These are phyloP conservation scores for Serendipita sp. DNA, from an alignment of 768 basidiomycete genomes.

Conservation along the genomic window DNA sequence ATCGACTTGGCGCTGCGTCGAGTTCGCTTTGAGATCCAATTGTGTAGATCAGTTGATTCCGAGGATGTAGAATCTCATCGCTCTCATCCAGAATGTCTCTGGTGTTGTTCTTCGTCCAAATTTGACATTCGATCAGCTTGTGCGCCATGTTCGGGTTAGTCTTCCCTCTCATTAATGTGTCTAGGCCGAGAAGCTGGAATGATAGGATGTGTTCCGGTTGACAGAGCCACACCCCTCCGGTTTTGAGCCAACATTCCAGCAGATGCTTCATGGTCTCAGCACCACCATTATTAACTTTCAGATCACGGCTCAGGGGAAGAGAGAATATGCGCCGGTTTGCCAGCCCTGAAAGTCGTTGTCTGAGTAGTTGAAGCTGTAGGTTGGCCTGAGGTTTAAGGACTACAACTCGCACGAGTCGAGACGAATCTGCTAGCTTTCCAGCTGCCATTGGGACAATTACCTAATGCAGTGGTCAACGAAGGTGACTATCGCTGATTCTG, in stretches of 20 bases:
- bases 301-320: neutral
- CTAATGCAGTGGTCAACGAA: neutral
- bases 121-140: slow-evolving; percentile 13
- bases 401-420: slow-evolving; percentile 29
- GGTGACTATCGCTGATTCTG: neutral
- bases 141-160: slow-evolving; percentile 13
- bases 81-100: slow-evolving; percentile 10
- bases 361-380: slow-evolving; percentile 36
- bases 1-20: slow-evolving; percentile 28
- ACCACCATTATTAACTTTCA: too few species aligned
- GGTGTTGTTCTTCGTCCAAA: slow-evolving; percentile 14
- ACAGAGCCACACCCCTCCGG: slow-evolving; percentile 30
- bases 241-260: slow-evolving; percentile 15
- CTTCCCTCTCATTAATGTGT: slow-evolving; percentile 16
- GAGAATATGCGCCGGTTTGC: slow-evolving; percentile 26
- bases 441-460: slow-evolving; percentile 35
- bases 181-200: slow-evolving; percentile 30
- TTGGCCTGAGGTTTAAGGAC: slow-evolving; percentile 29
- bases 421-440: slow-evolving; percentile 12
- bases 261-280: slow-evolving; percentile 7
- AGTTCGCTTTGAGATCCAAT: slow-evolving; percentile 22
- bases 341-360: slow-evolving; percentile 27
- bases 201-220: slow-evolving; percentile 43
- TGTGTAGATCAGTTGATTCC: slow-evolving; percentile 34
- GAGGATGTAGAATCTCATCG: slow-evolving; percentile 25